These are phyloP conservation scores for Sesbania bispinosa DNA, from an alignment of 306 rosid species.

Conservation along the genomic window DNA sequence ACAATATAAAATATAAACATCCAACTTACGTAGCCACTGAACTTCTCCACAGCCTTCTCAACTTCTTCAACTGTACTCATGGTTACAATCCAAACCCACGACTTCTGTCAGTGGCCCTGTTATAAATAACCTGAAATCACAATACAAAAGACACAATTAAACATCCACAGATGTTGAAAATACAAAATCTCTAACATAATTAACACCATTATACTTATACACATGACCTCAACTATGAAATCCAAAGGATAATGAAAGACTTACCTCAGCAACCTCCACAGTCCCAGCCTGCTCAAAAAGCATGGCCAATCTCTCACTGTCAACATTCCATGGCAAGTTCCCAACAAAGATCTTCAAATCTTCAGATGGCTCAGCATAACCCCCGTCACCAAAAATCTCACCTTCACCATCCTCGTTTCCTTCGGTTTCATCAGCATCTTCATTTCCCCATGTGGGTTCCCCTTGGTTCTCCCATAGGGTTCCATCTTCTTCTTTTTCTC, in stretches of 20 bases:
- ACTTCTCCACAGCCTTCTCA: constrained; percentile 67
- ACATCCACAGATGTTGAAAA: neutral
- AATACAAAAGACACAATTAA: neutral
- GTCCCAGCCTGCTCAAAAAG: constrained; percentile 73
- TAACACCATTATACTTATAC: neutral
- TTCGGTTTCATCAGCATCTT: constrained; percentile 34
- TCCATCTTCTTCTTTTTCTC: constrained; percentile 36
- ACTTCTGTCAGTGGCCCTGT: constrained; percentile 73
- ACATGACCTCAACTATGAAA: neutral
- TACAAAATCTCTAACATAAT: neutral
- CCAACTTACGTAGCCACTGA: constrained; percentile 71
- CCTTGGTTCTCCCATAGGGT: constrained; percentile 42
- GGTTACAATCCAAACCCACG: constrained; percentile 92
- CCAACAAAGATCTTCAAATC: constrained; percentile 84
- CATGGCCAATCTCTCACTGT: constrained; percentile 64
- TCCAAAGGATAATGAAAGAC: neutral
- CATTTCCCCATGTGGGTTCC: constrained; percentile 40
- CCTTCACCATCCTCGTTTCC: constrained; percentile 31
- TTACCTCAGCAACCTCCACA: constrained; percentile 88
- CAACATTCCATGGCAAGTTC: constrained; percentile 83
- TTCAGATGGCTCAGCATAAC: constrained; percentile 52
- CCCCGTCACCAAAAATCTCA: too few species aligned
- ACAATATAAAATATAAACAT: neutral
- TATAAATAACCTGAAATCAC: constrained; percentile 71
- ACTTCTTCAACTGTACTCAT: constrained; percentile 86